Conservation (phyloP, 2,329 filamentous ascomycete genomes). For the Periconia digitata region DNA sequence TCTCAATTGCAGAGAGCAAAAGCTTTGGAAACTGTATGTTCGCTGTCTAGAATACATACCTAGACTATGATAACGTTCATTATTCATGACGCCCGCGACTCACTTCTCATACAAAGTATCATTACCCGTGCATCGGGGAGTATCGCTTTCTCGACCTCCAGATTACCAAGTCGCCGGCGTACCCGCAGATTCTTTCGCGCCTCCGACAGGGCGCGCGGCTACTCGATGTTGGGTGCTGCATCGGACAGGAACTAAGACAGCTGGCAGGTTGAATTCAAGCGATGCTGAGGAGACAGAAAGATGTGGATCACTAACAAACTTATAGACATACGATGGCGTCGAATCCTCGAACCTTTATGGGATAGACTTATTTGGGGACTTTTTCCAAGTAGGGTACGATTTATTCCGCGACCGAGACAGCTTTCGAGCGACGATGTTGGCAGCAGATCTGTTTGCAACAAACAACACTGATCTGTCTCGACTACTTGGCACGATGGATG, state of each 20-base stretch:
- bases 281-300: no score
- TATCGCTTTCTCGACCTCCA: slow-evolving; percentile 34
- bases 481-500: slow-evolving; percentile 35
- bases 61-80: no score
- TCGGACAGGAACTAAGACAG: slow-evolving; percentile 48
- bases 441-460: slow-evolving; percentile 53
- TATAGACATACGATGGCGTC: slow-evolving; percentile 38
- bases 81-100: no score
- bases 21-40: no score
- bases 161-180: slow-evolving; percentile 21
- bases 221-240: slow-evolving; percentile 50
- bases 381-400: slow-evolving; percentile 56
- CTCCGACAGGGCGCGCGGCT: slow-evolving; percentile 28
- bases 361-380: slow-evolving; percentile 42
- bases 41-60: no score
- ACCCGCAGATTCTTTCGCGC: slow-evolving; percentile 26
- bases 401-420: slow-evolving; percentile 36
- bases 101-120: no score
- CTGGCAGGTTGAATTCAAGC: slow-evolving; percentile 30
- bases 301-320: no score
- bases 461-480: slow-evolving; percentile 25
- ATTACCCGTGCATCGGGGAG: slow-evolving; percentile 37
- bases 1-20: no score
- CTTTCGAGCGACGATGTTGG: slow-evolving; percentile 53
- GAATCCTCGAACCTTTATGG: slow-evolving; percentile 44